A percentile compares a stretch with the other conserved stretches of the same genome.
Conservation (phyloP, 2,329 filamentous ascomycete genomes). For the Aaosphaeria pasadenensis region DNA sequence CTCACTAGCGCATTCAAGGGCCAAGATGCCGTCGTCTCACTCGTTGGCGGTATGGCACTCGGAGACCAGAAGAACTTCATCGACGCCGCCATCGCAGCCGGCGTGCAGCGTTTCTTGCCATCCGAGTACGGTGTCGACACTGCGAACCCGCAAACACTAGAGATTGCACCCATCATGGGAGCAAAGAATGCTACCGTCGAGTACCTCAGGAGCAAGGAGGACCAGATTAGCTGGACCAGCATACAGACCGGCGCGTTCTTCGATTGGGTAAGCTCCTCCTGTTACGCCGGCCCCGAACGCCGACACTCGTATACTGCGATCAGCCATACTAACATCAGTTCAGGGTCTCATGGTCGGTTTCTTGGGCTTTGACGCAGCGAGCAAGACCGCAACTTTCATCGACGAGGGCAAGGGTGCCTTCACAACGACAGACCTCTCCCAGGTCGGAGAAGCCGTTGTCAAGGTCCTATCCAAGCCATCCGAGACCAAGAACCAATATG, state of each 20-base stretch:
- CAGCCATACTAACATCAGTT: no score
- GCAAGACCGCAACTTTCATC: neutral
- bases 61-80: neutral
- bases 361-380: neutral
- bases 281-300: no score
- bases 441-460: neutral
- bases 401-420: neutral
- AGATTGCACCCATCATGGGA: neutral
- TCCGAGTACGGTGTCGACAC: neutral
- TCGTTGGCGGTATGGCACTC: neutral
- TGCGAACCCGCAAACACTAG: neutral
- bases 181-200: neutral
- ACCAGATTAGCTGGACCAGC: neutral
- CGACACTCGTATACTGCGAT: no score
- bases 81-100: neutral
- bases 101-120: neutral
- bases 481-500: neutral
- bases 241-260: neutral
- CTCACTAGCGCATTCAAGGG: neutral
- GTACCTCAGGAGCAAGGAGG: neutral
- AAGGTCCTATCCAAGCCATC: neutral
- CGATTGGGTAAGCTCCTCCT: neutral
- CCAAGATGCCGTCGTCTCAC: neutral
- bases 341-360: neutral
- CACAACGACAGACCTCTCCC: neutral